phyloP scores from a whole-genome alignment of 495 filamentous ascomycete genomes.

The Penicillium mononematosum region DNA sequence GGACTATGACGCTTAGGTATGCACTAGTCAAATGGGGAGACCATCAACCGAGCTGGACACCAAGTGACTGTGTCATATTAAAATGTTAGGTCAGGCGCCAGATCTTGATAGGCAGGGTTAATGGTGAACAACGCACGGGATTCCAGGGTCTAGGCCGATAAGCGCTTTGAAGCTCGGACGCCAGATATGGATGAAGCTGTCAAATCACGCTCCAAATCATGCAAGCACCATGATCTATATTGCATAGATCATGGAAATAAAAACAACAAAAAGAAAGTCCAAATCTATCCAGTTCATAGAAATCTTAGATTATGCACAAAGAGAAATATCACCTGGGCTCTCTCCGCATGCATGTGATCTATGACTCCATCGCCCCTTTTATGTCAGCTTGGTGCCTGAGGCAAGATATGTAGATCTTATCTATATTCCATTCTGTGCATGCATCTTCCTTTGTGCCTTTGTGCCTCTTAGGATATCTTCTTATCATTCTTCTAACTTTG shows the following conservation, averaged over 20 bases:
- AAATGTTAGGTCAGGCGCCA: conserved; percentile 11
- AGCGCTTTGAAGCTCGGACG: conserved; percentile 22
- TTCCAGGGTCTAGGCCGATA: conserved; percentile 18
- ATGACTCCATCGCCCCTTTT: conserved; percentile 6
- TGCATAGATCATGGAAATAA: not conserved
- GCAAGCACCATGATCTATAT: conserved; percentile 8
- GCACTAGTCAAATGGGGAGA: conserved; percentile 25
- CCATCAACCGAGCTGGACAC: conserved; percentile 1
- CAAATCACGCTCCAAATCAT: conserved; percentile 14
- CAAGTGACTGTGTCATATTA: conserved; percentile 24
- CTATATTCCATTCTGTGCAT: not conserved
- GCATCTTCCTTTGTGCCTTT: not conserved
- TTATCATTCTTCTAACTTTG: not conserved
- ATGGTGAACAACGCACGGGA: conserved; percentile 11
- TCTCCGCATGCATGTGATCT: conserved; percentile 8
- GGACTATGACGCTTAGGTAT: conserved; percentile 18
- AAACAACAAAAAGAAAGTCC: not conserved
- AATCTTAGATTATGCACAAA: conserved; percentile 4
- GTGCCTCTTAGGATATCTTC: not conserved
- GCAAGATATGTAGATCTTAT: not conserved
- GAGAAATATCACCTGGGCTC: conserved; percentile 6
- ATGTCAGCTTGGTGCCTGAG: conserved; percentile 3
- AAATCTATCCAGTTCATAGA: not conserved
- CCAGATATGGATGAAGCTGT: conserved; percentile 19
- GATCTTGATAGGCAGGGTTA: not conserved